Conservation (phyloP, 78 protist genomes). For the Dictyostelium firmibasis region DNA sequence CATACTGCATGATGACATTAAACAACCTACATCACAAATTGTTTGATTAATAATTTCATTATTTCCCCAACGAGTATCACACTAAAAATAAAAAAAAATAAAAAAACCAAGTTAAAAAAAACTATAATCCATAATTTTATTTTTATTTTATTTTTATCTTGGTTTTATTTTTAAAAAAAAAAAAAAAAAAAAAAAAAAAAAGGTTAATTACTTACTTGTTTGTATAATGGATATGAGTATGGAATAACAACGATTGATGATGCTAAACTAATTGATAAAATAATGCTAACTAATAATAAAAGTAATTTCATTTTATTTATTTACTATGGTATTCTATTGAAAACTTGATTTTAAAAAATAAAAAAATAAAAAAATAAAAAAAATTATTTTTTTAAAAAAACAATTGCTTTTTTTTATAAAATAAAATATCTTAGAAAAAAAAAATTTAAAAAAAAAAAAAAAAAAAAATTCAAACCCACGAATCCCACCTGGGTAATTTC, state of each 20-base stretch:
- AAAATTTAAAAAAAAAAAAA: not conserved
- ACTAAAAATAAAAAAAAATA: too few species aligned
- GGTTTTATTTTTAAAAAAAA: too few species aligned
- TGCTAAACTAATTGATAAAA: not conserved
- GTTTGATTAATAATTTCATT: conserved; percentile 26
- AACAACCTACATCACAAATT: conserved; percentile 69
- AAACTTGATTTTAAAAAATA: not conserved
- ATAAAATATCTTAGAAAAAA: not conserved
- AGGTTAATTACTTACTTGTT: conserved; percentile 72
- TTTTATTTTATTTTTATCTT: not conserved
- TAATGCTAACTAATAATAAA: not conserved
- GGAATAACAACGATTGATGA: conserved; percentile 20
- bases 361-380: not conserved
- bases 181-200: too few species aligned
- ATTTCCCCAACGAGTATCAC: conserved; percentile 56
- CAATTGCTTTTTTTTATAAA: conserved; percentile 1
- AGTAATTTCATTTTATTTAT: not conserved
- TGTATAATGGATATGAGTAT: conserved; percentile 55
- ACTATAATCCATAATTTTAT: too few species aligned
- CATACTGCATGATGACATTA: conserved; percentile 45
- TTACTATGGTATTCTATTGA: not conserved
- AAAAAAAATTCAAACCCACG: not conserved
- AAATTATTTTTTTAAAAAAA: not conserved
- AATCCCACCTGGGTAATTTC: not conserved
- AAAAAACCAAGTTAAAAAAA: too few species aligned